Evolutionary conservation across 305 asterid species (phyloP), one percentile per base, ranked within the genome.

Genomic region (Fraxinus greggii): DNA sequence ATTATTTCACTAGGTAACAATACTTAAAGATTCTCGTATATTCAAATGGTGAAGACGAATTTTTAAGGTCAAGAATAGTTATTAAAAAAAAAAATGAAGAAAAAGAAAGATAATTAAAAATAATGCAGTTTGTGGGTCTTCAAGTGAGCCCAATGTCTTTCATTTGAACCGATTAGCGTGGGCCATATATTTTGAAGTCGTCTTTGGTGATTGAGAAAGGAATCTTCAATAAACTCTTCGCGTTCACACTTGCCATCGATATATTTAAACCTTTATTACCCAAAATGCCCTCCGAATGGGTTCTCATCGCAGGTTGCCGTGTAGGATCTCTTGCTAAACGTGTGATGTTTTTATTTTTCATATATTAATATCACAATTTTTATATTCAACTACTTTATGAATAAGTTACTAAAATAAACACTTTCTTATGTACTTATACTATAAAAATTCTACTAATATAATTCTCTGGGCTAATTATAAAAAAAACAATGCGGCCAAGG

Each of bases 241-340:
- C 28, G 86, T 88, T 88, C 90, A 88, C 90, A 88, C 89, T 26
- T 15, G 21, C 13, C 19, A 33, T 12, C 1, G 5, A 1, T 17
- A 56, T 75, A 21, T 72, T 63, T 72, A 0, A 28, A 36, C 0
- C 36, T 3, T 12, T 26, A 3, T 45, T 85, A 0, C 79, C 90
- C 15, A 51, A 38, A 61, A 31, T 79, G 31, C 87, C 88, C 88
- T 76, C 35, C 1, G 36, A 29, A 23, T 0, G 26, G 7, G 28
- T 9, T 3, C 1, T 13, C 1, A 65, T 28, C 19, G 15, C 36
- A 26, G 12, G n/a, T 0, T 19, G 24, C 70, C 73, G 36, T 65
- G 73, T 12, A 24, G n/a, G 73, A 12, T 28, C 73, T 9, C 6
- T 7, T 8, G 35, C 35, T 59, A 21, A 6, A 59, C 9, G 7